These are phyloP conservation scores for Gaeumannomyces tritici DNA, from an alignment of 2,329 filamentous ascomycete genomes.

Conservation along the genomic window DNA sequence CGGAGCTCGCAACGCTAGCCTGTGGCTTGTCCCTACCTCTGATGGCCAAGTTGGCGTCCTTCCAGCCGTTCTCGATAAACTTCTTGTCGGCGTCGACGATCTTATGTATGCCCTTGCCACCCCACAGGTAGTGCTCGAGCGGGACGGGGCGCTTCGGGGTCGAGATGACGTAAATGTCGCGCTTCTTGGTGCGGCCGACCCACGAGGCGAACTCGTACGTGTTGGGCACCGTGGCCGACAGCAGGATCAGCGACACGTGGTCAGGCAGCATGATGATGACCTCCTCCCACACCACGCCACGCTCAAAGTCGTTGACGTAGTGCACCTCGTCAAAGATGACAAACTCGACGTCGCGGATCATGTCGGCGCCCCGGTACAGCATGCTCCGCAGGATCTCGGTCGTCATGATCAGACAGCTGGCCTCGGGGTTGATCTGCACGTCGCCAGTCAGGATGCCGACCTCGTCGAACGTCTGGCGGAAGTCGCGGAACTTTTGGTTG, in stretches of 20 bases:
- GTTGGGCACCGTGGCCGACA: conserved; percentile 95
- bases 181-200: conserved; percentile 96
- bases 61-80: conserved; percentile 90
- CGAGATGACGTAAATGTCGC: conserved; percentile 98
- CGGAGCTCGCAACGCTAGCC: conserved; percentile 15
- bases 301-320: conserved; percentile 92
- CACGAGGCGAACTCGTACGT: conserved; percentile 97
- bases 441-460: conserved; percentile 96
- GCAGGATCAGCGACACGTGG: conserved; percentile 87
- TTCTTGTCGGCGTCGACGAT: conserved; percentile 90
- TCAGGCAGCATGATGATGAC: conserved; percentile 99
- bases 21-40: conserved; percentile 66
- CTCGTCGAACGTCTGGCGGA: conserved; percentile 81
- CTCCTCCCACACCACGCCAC: conserved; percentile 98
- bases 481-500: conserved; percentile 98
- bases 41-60: conserved; percentile 75
- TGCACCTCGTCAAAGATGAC: conserved; percentile 99
- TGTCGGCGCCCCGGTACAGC: conserved; percentile 90
- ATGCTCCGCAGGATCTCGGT: conserved; percentile 97
- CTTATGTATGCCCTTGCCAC: conserved; percentile 82
- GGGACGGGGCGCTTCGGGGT: conserved; percentile 92
- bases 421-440: conserved; percentile 95
- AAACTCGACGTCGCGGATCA: conserved; percentile 95
- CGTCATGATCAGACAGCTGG: conserved; percentile 98
- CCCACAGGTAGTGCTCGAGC: conserved; percentile 94